Percentiles rank a stretch among this genome's conserved stretches.
Conservation (phyloP, 78 protist genomes). For the Chrysochromulina parva region DNA sequence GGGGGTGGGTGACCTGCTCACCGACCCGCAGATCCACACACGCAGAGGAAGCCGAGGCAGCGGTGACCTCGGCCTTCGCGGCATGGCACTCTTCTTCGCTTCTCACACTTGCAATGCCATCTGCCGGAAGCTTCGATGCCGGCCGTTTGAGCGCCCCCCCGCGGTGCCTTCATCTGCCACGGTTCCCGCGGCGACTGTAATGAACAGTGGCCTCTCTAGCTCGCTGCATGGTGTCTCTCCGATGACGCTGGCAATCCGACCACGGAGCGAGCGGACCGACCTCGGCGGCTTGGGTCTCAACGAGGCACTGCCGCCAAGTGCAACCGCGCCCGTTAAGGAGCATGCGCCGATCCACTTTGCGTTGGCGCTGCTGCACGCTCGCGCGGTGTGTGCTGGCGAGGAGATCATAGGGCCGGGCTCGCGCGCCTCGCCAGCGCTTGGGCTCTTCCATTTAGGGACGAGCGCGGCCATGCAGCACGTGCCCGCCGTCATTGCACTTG, state of each 20-base stretch:
- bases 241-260: too few species aligned
- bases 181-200: too few species aligned
- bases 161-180: not conserved
- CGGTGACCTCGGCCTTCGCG: not conserved
- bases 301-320: too few species aligned
- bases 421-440: not conserved
- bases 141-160: not conserved
- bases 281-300: too few species aligned
- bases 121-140: not conserved
- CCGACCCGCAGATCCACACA: conserved; percentile 84
- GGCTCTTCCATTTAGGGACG: not conserved
- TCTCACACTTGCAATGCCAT: not conserved
- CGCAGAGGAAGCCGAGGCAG: not conserved
- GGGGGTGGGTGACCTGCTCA: conserved; percentile 85
- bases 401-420: not conserved
- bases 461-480: not conserved
- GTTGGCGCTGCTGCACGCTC: not conserved
- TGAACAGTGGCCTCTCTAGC: too few species aligned
- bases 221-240: too few species aligned
- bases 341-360: not conserved
- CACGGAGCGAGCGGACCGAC: too few species aligned
- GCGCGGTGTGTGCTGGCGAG: not conserved
- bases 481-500: not conserved
- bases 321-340: too few species aligned
- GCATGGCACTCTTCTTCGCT: conserved; percentile 11